Conservation (phyloP, 345 rosid genomes). For the Atalantia buxifolia region DNA sequence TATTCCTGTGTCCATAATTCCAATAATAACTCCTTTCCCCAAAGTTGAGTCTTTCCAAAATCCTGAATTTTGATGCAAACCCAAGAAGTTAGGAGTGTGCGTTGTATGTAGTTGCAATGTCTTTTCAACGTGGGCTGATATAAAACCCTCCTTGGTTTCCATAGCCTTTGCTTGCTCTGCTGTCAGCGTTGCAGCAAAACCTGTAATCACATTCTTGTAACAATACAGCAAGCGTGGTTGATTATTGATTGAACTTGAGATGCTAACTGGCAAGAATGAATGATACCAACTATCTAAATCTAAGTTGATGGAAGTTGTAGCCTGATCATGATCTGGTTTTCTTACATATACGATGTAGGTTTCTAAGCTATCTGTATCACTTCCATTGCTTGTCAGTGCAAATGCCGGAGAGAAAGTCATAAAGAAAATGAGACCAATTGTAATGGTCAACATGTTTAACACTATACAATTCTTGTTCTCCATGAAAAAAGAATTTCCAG, state of each 20-base stretch:
- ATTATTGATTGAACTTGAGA: conserved; percentile 7
- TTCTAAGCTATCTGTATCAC: background rate
- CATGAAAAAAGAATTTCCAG: background rate
- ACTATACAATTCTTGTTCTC: background rate
- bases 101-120: conserved; percentile 40
- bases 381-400: background rate
- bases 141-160: conserved; percentile 35
- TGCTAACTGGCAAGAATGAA: conserved; percentile 30
- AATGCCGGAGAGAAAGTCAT: conserved; percentile 15
- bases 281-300: conserved; percentile 31
- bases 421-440: conserved; percentile 12
- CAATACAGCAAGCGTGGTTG: conserved; percentile 31
- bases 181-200: conserved; percentile 53
- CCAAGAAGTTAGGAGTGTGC: conserved; percentile 47
- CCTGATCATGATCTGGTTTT: conserved; percentile 20
- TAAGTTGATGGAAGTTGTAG: background rate
- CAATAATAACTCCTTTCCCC: conserved; percentile 51
- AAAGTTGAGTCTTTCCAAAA: conserved; percentile 39
- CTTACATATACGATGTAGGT: conserved; percentile 34
- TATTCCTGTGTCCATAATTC: conserved; percentile 52
- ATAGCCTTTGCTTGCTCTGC: conserved; percentile 39
- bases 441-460: conserved; percentile 9
- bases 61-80: conserved; percentile 36
- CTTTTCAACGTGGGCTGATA: conserved; percentile 33
- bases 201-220: conserved; percentile 34